These are phyloP conservation scores for Hypoxylon fuscum DNA, from an alignment of 495 filamentous ascomycete species.

Conservation along the genomic window DNA sequence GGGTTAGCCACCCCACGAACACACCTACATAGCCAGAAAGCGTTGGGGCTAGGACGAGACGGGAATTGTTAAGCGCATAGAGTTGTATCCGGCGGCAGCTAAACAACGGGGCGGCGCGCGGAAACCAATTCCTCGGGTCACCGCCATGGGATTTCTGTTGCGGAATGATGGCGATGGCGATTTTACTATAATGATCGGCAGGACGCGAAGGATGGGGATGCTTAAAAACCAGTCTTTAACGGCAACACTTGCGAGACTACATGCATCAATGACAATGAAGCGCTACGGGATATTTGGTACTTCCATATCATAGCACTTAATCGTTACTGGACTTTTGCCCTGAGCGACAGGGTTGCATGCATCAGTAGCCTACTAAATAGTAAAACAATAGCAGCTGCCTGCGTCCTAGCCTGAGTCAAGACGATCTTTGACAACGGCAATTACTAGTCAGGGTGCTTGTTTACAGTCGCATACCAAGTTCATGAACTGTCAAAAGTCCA, in stretches of 20 bases:
- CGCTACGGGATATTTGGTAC: too few species aligned
- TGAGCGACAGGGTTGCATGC: too few species aligned
- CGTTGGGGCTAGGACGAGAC: constrained; percentile 36
- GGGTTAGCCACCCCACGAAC: background rate
- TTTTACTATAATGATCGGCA: background rate
- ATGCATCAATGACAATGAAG: background rate
- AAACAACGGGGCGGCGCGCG: constrained; percentile 41
- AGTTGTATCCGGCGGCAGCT: constrained; percentile 39
- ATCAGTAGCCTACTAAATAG: too few species aligned
- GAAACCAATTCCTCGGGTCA: constrained; percentile 33
- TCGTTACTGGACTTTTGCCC: too few species aligned
- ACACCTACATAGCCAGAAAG: constrained; percentile 19
- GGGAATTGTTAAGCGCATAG: constrained; percentile 42
- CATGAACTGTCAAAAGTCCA: constrained; percentile 5
- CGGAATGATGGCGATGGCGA: constrained; percentile 25
- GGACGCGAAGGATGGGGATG: constrained; percentile 16
- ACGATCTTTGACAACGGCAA: too few species aligned
- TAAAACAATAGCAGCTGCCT: too few species aligned
- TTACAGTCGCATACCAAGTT: background rate
- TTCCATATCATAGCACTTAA: too few species aligned
- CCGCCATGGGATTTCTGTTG: constrained; percentile 2
- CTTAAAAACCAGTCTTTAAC: background rate
- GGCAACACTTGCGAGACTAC: background rate
- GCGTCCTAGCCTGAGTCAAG: too few species aligned
- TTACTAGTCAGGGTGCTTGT: background rate